Evolutionary conservation across 306 rosid species (phyloP).

Genomic region (Glycine tomentella): DNA sequence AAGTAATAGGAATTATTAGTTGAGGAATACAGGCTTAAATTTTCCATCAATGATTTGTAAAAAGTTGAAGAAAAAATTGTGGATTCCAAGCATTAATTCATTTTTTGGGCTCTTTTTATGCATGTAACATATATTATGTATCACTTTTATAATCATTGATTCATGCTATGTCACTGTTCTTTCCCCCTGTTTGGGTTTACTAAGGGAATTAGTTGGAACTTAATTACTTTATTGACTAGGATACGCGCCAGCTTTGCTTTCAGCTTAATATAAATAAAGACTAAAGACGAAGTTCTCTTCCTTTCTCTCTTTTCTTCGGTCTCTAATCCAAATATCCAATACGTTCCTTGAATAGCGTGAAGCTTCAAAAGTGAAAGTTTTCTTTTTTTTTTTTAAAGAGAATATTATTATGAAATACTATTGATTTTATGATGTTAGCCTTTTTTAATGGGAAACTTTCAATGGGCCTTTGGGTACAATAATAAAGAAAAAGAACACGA

Average conservation of each 20-base stretch:
- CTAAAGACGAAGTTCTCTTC: constrained; percentile 32
- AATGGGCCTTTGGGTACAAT: constrained; percentile 27
- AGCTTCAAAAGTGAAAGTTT: constrained; percentile 43
- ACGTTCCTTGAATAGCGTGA: constrained; percentile 45
- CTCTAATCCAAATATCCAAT: constrained; percentile 41
- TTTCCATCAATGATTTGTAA: constrained; percentile 45
- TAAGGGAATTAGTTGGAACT: constrained; percentile 35
- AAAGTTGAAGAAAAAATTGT: constrained; percentile 35
- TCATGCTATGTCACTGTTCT: constrained; percentile 30
- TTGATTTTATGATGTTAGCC: constrained; percentile 47
- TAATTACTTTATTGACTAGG: constrained; percentile 39
- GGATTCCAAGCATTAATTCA: constrained; percentile 37
- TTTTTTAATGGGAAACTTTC: constrained; percentile 43
- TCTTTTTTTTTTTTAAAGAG: constrained; percentile 27
- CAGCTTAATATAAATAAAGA: constrained; percentile 34
- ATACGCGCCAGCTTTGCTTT: constrained; percentile 41
- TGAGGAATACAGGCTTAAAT: constrained; percentile 39
- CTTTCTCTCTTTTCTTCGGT: not conserved
- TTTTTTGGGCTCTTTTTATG: constrained; percentile 24
- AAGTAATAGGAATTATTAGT: constrained; percentile 32
- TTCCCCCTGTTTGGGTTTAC: constrained; percentile 28
- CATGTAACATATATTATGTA: not conserved
- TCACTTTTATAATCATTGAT: constrained; percentile 12
- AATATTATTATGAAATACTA: constrained; percentile 11
- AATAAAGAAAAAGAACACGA: constrained; percentile 18